These are phyloP conservation scores for Rhizopus arrhizus DNA, from an alignment of 371 early-diverging fungal genomes.

Conservation along the genomic window DNA sequence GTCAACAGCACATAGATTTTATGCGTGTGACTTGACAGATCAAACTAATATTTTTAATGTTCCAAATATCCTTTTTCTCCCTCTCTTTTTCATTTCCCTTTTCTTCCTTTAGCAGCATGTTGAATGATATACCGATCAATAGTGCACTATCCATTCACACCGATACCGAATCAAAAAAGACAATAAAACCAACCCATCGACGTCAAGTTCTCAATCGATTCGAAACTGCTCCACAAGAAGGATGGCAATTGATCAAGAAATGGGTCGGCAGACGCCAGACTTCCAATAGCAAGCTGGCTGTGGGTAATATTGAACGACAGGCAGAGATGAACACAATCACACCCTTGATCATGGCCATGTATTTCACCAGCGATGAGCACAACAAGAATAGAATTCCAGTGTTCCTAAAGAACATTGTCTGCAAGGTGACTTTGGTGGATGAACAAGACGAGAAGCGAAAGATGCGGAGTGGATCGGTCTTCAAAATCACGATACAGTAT, in stretches of 20 bases:
- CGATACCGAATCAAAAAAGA: not conserved
- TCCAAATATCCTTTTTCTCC: not conserved
- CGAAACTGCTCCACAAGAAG: slow-evolving; percentile 23
- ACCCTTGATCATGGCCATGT: slow-evolving; percentile 26
- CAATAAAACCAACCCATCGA: not conserved
- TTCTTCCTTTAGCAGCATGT: not conserved
- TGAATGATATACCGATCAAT: not conserved
- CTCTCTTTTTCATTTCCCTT: not conserved
- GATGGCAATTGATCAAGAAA: slow-evolving; percentile 24
- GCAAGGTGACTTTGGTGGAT: slow-evolving; percentile 22
- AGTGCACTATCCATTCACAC: not conserved
- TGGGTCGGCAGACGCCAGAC: slow-evolving; percentile 18
- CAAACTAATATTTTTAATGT: not conserved
- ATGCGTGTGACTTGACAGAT: slow-evolving; percentile 2
- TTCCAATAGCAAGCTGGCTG: not conserved
- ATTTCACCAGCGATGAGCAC: slow-evolving; percentile 32
- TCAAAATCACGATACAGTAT: slow-evolving; percentile 27
- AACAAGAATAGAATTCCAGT: slow-evolving; percentile 32
- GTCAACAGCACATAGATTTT: no score
- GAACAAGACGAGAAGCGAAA: slow-evolving; percentile 2
- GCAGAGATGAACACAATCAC: slow-evolving; percentile 31
- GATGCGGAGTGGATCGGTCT: slow-evolving; percentile 14
- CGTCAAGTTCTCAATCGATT: slow-evolving; percentile 11
- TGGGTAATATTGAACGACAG: slow-evolving; percentile 18
- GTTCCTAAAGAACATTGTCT: slow-evolving; percentile 25